Evolutionary conservation across 1,139 yeast species (phyloP), one percentile per base, ranked within the genome.

Genomic region (Scheffersomyces cryptocercus): DNA sequence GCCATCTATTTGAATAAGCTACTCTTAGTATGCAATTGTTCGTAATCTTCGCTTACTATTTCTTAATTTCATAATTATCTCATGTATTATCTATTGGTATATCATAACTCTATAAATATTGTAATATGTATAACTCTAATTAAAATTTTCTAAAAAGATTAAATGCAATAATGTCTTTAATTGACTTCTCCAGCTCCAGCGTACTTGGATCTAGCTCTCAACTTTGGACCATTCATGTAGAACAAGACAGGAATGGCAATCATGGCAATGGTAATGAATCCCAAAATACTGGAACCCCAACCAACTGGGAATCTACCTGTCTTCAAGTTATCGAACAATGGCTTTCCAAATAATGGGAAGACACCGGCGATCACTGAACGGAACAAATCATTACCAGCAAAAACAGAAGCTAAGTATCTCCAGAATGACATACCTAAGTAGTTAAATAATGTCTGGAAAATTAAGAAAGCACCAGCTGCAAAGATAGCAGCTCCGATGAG

Each of bases 291-390:
- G 1, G 79, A 67, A 2, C 84, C 85, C 80, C 80, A 78, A 0
- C 72, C 85, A 10, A 79, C 82, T 3, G 84, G 83, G 54, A 67
- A 81, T 37, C 67, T 71, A 1, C 65, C 52, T 8, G 73, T 70
- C 70, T 29, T 37, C 41, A 79, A 58, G 51, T 77, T 76, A 34
- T 59, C 50, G 52, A 72, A 83, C 71, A 83, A 67, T 1, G 75
- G 70, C 37, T 64, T 59, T 4, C 84, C 86, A 56, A 83, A 81
- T 38, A 83, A 63, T 36, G 88, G 88, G 69, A 83, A 83, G 3
- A 77, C 78, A 29, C 82, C 82, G 0, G 84, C 88, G 57, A 79
- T 67, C 2, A 67, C 65, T 1, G 83, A 72, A 52, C 86, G 68
- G 51, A 72, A 70, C 42, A 80, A 64, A 11, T 73, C 80, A 53